These are phyloP conservation scores for Talaromyces sp. DNA, from an alignment of 2,329 filamentous ascomycete species.

Conservation along the genomic window DNA sequence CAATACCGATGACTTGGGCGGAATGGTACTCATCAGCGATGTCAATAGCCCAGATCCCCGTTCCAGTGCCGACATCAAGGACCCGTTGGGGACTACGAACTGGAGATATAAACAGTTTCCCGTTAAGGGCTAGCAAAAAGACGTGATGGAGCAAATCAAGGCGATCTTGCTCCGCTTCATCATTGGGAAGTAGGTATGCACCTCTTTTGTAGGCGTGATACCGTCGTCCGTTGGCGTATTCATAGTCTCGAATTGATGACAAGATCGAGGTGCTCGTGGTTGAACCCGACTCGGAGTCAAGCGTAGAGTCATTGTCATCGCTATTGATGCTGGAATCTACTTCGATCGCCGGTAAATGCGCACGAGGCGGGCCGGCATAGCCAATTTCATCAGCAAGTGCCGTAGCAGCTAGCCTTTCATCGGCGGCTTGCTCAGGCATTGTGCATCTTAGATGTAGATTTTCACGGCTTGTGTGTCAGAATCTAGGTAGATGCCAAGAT, in stretches of 20 bases:
- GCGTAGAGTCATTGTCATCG: conserved; percentile 1
- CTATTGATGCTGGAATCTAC: conserved; percentile 3
- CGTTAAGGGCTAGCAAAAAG: conserved; percentile 15
- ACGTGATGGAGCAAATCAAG: conserved; percentile 26
- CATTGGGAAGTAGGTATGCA: conserved; percentile 24
- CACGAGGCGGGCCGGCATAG: not conserved
- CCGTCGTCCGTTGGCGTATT: not conserved
- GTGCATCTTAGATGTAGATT: not conserved
- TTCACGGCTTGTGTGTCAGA: not conserved
- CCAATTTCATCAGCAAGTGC: not conserved
- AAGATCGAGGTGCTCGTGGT: conserved; percentile 3
- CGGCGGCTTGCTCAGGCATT: not conserved
- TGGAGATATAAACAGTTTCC: conserved; percentile 13
- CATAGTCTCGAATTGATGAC: conserved; percentile 4
- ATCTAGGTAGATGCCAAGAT: too few relatives aligned
- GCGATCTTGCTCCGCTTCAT: conserved; percentile 29
- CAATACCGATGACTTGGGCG: conserved; percentile 17
- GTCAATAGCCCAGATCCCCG: conserved; percentile 10
- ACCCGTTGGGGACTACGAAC: conserved; percentile 13
- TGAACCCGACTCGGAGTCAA: not conserved
- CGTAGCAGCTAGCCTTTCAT: not conserved
- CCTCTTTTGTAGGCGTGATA: not conserved
- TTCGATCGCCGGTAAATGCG: not conserved
- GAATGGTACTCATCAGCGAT: conserved; percentile 16
- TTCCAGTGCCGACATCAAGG: conserved; percentile 7